Conservation (phyloP, 345 rosid genomes). For the Microcos paniculata region DNA sequence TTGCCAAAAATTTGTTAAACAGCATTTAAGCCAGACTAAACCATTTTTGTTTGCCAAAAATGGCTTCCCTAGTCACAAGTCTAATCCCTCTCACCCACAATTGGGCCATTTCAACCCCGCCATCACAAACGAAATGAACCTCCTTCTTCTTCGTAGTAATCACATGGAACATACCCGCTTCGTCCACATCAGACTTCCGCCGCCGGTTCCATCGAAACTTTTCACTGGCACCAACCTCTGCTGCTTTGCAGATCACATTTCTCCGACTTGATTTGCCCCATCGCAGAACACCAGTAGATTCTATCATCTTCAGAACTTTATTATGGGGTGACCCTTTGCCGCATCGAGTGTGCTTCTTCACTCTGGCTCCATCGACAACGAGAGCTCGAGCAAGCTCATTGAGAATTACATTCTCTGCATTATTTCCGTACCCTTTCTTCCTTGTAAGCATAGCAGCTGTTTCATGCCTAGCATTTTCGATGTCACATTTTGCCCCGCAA, state of each 20-base stretch:
- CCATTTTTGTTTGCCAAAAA: conserved; percentile 26
- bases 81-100: conserved; percentile 68
- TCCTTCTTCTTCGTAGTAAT: conserved; percentile 61
- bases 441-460: conserved; percentile 47
- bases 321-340: conserved; percentile 59
- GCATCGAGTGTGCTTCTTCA: conserved; percentile 55
- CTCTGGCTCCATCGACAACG: conserved; percentile 41
- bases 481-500: conserved; percentile 37
- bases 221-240: conserved; percentile 48
- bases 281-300: conserved; percentile 32
- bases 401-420: conserved; percentile 35
- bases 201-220: conserved; percentile 52
- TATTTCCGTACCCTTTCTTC: conserved; percentile 17
- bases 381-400: conserved; percentile 55
- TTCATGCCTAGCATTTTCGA: conserved; percentile 43
- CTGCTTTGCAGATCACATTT: conserved; percentile 52
- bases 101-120: conserved; percentile 54
- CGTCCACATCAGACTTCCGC: conserved; percentile 38
- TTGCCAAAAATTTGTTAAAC: no score
- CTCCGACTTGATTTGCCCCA: conserved; percentile 65
- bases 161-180: conserved; percentile 49
- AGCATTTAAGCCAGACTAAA: no score
- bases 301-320: conserved; percentile 45
- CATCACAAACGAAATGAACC: conserved; percentile 59
- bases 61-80: conserved; percentile 47